Percentiles rank a stretch among this genome's conserved stretches.
Conservation (phyloP, 2,329 filamentous ascomycete species). For the Colletotrichum sp. region DNA sequence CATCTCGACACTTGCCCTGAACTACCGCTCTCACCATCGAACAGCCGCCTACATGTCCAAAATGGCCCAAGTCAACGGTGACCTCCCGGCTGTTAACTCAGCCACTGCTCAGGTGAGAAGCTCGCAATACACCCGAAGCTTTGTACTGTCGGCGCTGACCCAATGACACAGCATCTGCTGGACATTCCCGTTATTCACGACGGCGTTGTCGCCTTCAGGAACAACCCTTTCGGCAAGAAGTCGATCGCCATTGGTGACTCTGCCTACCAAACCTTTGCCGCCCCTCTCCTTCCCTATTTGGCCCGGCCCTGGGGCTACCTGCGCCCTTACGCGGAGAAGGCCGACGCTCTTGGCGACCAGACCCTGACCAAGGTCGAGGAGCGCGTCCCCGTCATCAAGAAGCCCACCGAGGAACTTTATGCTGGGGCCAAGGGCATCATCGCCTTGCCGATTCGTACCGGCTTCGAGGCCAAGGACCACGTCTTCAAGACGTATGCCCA, state of each 20-base stretch:
- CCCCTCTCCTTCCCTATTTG: conserved; percentile 80
- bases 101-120: conserved; percentile 54
- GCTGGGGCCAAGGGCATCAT: conserved; percentile 66
- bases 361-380: conserved; percentile 73
- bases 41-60: conserved; percentile 16
- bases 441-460: conserved; percentile 67
- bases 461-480: conserved; percentile 65
- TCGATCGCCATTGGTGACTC: conserved; percentile 78
- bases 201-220: conserved; percentile 77
- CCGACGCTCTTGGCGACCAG: conserved; percentile 77
- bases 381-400: conserved; percentile 75
- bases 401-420: conserved; percentile 75
- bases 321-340: conserved; percentile 83
- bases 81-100: conserved; percentile 49
- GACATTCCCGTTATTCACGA: conserved; percentile 86
- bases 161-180: conserved; percentile 70
- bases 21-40: neutral
- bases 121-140: neutral
- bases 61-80: conserved; percentile 58
- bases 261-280: conserved; percentile 77
- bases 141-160: neutral
- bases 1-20: neutral
- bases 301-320: conserved; percentile 81
- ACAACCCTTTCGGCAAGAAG: conserved; percentile 82
- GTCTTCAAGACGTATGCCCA: conserved; percentile 60